Evolutionary conservation across 129 eudicot genomes (phyloP).

Genomic region (Lactuca saligna): DNA sequence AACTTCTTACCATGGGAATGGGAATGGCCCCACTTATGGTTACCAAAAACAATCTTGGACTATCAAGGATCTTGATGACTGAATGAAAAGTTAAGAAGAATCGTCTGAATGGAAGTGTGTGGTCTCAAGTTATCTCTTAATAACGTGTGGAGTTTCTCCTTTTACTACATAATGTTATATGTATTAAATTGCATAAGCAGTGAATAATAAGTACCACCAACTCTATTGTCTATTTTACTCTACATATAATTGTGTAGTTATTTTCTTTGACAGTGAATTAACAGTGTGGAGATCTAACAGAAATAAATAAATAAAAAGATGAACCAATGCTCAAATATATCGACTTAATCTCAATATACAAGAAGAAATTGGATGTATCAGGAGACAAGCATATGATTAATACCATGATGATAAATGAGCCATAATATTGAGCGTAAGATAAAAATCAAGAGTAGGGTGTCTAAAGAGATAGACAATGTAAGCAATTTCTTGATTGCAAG

Average conservation of each 20-base stretch:
- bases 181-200: conserved; percentile 30
- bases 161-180: conserved; percentile 7
- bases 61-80: conserved; percentile 34
- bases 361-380: no score
- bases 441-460: no score
- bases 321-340: no score
- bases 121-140: conserved; percentile 19
- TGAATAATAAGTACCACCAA: conserved; percentile 10
- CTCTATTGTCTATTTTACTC: background rate
- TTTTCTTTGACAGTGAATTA: background rate
- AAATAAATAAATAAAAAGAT: no score
- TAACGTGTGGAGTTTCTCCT: conserved; percentile 3
- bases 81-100: conserved; percentile 16
- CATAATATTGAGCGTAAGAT: no score
- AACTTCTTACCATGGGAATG: conserved; percentile 26
- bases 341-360: no score
- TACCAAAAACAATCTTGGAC: conserved; percentile 34
- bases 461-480: no score
- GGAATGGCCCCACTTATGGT: conserved; percentile 22
- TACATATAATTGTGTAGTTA: background rate
- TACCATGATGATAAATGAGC: background rate
- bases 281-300: no score
- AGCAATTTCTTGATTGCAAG: no score
- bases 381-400: background rate
- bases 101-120: conserved; percentile 8